Conservation (phyloP, 202 grass and related monocot species). For the Cymbopogon flexuosus region DNA sequence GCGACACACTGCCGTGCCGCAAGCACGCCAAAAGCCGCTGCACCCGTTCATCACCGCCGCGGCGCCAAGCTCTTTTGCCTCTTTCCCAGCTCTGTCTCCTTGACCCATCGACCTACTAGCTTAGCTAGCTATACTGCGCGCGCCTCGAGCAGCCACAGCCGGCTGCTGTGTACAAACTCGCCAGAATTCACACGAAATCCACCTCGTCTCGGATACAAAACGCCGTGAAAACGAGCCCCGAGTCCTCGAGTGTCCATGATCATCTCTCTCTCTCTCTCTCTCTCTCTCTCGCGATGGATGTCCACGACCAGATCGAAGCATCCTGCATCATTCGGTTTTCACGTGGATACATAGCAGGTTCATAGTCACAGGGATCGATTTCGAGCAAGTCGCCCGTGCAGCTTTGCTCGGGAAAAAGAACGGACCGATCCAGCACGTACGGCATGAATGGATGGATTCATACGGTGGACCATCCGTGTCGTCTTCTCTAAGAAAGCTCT, state of each 20-base stretch:
- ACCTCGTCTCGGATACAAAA: neutral
- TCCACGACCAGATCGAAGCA: too few species aligned
- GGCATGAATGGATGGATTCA: neutral
- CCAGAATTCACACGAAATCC: neutral
- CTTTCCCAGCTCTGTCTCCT: too few species aligned
- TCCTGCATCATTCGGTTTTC: too few species aligned
- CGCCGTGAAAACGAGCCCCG: neutral
- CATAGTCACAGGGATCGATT: neutral
- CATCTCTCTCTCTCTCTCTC: too few species aligned
- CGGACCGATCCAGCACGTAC: neutral
- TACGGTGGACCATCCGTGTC: neutral
- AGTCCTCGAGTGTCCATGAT: neutral
- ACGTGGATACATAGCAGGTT: neutral
- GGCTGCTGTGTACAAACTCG: neutral
- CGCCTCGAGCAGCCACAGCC: neutral
- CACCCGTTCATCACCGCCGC: constrained; percentile 25
- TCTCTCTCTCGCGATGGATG: too few species aligned
- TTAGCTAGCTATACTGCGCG: neutral
- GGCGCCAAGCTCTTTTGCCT: constrained; percentile 6
- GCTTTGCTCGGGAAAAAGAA: neutral
- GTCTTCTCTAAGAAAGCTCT: constrained; percentile 27
- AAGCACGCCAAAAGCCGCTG: constrained; percentile 3
- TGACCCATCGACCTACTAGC: too few species aligned
- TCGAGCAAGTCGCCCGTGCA: neutral
- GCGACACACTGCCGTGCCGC: neutral